phyloP scores from a whole-genome alignment of 148 eudicot genomes.

The Arbutus unedo region DNA sequence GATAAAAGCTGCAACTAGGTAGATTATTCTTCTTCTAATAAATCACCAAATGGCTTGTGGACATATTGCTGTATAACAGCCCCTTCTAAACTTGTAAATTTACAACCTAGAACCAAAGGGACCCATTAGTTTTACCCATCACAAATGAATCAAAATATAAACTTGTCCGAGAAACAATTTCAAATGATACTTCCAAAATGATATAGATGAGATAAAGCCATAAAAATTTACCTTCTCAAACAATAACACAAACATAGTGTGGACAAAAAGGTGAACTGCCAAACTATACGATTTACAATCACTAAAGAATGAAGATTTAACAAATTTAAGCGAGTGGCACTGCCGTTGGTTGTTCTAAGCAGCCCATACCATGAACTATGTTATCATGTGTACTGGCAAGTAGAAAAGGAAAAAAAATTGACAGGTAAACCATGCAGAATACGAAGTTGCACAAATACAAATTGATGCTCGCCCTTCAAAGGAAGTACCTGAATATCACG shows the following conservation, averaged over 20 bases:
- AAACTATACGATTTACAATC: too few species aligned
- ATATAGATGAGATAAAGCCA: too few species aligned
- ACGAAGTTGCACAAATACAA: not conserved
- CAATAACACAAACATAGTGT: too few species aligned
- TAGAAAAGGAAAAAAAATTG: not conserved
- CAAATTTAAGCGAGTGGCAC: too few species aligned
- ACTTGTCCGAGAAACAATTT: too few species aligned
- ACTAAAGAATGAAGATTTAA: too few species aligned
- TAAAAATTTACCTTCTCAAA: too few species aligned
- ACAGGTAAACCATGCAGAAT: not conserved
- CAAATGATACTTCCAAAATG: too few species aligned
- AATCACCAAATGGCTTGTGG: not conserved
- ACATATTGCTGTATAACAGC: too few species aligned
- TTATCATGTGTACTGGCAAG: not conserved
- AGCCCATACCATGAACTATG: not conserved
- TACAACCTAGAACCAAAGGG: not conserved
- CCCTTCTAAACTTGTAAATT: not conserved
- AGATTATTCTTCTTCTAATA: not conserved
- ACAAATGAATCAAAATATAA: too few species aligned
- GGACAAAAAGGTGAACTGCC: too few species aligned
- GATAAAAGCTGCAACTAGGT: not conserved
- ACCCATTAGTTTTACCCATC: too few species aligned
- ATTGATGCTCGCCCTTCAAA: slow-evolving; percentile 1
- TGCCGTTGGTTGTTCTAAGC: not conserved
- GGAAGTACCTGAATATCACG: slow-evolving; percentile 51